These are phyloP conservation scores for Pseudodiploospora longispora DNA, from an alignment of 2,329 filamentous ascomycete genomes.

Conservation along the genomic window DNA sequence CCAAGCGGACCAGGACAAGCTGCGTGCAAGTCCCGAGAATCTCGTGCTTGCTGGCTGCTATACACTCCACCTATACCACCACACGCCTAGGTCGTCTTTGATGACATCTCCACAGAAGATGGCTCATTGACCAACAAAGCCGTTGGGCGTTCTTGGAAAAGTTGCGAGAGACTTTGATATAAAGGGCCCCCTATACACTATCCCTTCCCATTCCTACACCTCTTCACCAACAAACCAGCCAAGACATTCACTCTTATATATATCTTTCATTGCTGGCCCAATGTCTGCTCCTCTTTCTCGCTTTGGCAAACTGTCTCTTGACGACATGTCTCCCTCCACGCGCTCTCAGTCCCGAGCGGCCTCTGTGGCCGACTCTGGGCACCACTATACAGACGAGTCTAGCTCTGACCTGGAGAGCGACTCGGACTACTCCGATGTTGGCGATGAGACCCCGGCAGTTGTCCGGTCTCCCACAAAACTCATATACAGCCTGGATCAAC, in stretches of 20 bases:
- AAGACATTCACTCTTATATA: background rate
- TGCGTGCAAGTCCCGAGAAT: background rate
- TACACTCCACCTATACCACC: no score
- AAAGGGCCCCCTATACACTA: no score
- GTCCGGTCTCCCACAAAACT: constrained; percentile 33
- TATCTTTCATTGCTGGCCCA: constrained; percentile 1
- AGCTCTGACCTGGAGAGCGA: constrained; percentile 20
- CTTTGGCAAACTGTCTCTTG: constrained; percentile 21
- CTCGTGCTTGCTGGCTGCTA: no score
- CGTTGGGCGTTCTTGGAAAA: no score
- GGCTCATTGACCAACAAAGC: no score
- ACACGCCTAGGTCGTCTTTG: no score
- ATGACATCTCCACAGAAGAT: no score
- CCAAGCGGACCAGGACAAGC: background rate
- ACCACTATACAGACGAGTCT: constrained; percentile 14
- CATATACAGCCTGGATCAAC: constrained; percentile 31
- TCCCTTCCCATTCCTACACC: no score
- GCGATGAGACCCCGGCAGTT: constrained; percentile 21
- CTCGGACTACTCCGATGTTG: constrained; percentile 23
- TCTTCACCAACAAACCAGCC: background rate
- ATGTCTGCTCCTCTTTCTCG: constrained; percentile 19
- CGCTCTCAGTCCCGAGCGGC: constrained; percentile 10
- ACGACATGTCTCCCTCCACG: constrained; percentile 21
- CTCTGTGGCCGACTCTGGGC: constrained; percentile 4
- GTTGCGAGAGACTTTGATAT: no score